Percentiles rank a stretch among this genome's conserved stretches.
Conservation (phyloP, 495 filamentous ascomycete genomes). For the Talaromyces ruber region DNA sequence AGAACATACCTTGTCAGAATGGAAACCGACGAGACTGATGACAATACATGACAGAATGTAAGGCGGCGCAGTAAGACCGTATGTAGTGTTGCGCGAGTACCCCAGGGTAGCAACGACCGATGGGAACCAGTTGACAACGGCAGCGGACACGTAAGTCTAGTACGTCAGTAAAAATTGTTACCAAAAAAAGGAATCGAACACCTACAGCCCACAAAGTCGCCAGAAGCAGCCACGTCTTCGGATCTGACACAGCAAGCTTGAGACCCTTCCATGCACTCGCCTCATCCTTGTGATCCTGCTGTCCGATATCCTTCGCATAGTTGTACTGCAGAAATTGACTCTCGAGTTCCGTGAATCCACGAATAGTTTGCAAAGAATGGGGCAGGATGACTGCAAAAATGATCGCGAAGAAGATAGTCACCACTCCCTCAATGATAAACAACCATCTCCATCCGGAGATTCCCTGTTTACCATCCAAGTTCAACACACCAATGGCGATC, state of each 20-base stretch:
- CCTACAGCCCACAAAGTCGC: slow-evolving; percentile 2
- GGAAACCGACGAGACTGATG: slow-evolving; percentile 9
- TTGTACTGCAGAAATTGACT: slow-evolving; percentile 15
- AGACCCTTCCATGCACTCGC: slow-evolving; percentile 12
- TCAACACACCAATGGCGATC: slow-evolving; percentile 83
- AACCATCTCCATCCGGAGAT: slow-evolving; percentile 89
- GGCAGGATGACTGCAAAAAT: slow-evolving; percentile 12
- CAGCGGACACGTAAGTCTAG: slow-evolving; percentile 58
- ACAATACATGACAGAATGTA: slow-evolving; percentile 65
- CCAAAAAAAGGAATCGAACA: background rate
- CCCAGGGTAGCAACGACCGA: slow-evolving; percentile 71
- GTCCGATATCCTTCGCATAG: slow-evolving; percentile 14
- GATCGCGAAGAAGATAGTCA: slow-evolving; percentile 47
- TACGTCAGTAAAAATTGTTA: slow-evolving; percentile 7
- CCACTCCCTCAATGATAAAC: slow-evolving; percentile 81
- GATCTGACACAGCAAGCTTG: slow-evolving; percentile 12
- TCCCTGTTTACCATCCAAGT: slow-evolving; percentile 74
- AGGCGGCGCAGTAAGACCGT: slow-evolving; percentile 70
- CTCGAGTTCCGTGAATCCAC: slow-evolving; percentile 17
- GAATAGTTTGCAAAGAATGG: slow-evolving; percentile 12
- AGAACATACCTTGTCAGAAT: slow-evolving; percentile 9
- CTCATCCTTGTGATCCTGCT: slow-evolving; percentile 12
- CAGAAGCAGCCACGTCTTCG: slow-evolving; percentile 14
- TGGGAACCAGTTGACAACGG: slow-evolving; percentile 83
- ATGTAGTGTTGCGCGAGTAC: slow-evolving; percentile 56